Evolutionary conservation across 257 asterid genomes (phyloP).

Genomic region (Solanum clarkiae): DNA sequence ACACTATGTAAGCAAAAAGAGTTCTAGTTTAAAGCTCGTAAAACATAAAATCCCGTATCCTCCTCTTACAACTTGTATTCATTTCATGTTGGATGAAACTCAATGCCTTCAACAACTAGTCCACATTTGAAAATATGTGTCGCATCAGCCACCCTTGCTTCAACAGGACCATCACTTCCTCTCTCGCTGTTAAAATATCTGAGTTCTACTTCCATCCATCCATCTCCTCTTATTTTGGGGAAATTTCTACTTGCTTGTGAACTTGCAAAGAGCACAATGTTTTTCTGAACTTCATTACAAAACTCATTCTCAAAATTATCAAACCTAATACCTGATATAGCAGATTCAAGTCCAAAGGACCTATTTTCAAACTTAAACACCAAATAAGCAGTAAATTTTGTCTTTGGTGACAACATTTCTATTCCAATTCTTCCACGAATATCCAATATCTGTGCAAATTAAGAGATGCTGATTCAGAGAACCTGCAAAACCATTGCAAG

Average conservation of each 20-base stretch:
- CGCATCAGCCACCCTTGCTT: neutral
- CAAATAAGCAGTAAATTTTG: slow-evolving; percentile 38
- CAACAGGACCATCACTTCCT: neutral
- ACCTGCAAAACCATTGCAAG: slow-evolving; percentile 10
- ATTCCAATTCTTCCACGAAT: slow-evolving; percentile 18
- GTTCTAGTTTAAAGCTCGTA: neutral
- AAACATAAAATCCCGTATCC: neutral
- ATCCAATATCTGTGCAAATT: neutral
- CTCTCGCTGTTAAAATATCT: too few relatives aligned
- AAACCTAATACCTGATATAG: neutral
- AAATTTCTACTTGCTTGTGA: neutral
- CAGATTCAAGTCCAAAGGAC: slow-evolving; percentile 26
- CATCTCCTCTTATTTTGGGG: slow-evolving; percentile 22
- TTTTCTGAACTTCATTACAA: neutral
- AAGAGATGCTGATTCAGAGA: neutral
- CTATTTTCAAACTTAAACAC: slow-evolving; percentile 20
- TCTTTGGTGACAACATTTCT: slow-evolving; percentile 20
- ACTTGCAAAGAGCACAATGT: too few relatives aligned
- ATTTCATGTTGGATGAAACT: neutral
- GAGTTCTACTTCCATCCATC: too few relatives aligned
- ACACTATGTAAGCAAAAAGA: neutral
- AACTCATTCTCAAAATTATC: neutral
- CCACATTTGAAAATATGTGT: neutral
- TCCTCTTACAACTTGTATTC: neutral
- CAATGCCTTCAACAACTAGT: neutral